Conservation (phyloP, 2,329 filamentous ascomycete species). For the Penicillium sp. region DNA sequence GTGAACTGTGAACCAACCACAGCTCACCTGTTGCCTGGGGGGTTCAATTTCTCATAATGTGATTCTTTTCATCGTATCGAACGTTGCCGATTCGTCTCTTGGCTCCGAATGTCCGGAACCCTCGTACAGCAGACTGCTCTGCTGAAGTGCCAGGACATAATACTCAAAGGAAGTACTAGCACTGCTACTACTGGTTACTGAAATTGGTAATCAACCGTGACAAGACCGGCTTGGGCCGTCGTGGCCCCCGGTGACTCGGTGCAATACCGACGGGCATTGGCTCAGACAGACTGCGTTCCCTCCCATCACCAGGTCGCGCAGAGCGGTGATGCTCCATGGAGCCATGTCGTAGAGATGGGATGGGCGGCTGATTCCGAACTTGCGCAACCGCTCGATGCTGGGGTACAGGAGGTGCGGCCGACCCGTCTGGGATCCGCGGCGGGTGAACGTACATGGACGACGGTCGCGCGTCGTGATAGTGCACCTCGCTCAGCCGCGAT, state of each 20-base stretch:
- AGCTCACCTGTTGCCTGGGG: too few relatives aligned
- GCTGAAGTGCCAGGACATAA: too few relatives aligned
- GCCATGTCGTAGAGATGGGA: conserved; percentile 7
- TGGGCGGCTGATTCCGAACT: conserved; percentile 8
- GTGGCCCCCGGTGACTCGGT: conserved; percentile 10
- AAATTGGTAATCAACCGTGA: conserved; percentile 34
- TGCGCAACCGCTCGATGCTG: conserved; percentile 1
- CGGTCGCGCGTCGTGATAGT: conserved; percentile 14
- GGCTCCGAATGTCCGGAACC: too few relatives aligned
- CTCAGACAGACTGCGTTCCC: conserved; percentile 19
- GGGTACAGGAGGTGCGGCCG: not conserved
- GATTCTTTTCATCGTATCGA: too few relatives aligned
- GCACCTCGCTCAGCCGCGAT: conserved; percentile 17
- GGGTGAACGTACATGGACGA: conserved; percentile 13
- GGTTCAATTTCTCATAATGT: too few relatives aligned
- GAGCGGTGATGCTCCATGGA: conserved; percentile 1
- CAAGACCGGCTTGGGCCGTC: conserved; percentile 30
- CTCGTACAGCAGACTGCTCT: too few relatives aligned
- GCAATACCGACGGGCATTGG: conserved; percentile 10
- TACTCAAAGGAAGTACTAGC: too few relatives aligned
- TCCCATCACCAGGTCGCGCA: conserved; percentile 8
- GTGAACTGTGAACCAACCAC: too few relatives aligned
- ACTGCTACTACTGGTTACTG: conserved; percentile 7
- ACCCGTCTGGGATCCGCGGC: not conserved
- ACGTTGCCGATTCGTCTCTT: too few relatives aligned